Base-by-base conservation (phyloP, 768 basidiomycete genomes). In the Leccinum broughii region DNA sequence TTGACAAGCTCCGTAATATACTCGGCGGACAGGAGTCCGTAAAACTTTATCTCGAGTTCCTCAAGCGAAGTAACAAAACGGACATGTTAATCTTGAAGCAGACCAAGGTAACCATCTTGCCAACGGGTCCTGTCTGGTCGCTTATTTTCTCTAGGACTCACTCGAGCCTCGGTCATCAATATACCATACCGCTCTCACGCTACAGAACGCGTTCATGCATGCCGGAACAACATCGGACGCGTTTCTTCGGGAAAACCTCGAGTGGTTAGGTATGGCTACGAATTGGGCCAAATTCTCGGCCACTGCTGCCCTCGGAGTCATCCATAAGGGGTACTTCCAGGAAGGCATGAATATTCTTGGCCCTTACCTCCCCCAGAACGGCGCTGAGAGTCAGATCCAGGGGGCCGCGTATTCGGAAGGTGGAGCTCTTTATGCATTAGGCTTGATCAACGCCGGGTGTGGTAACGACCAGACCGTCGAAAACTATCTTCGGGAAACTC, bases 211-310 rank as follows among this genome's bases (percentile, higher is more conserved):
- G 2, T 98, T 95, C 74, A 95, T 96, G 87, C 89, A 97, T 70
- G 88, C 96, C n/a, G 97, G 97, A 51, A 99, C 97, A 3, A 94
- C 95, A 0, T 95, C 95, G 1, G 97, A 99, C 69, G 72, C 83
- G 26, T 99, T 98, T 78, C 80, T 99, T 20, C 87, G 95, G 13
- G 93, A 98, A 55, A 98, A 98, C 72, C 83, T 99, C 35, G 96
- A 98, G 71, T 99, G 95, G 95, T 85, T 99, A 4, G 92, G 86
- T 10, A 83, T 93, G 56, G 97, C 97, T 3, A 89, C 89, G 28
- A 98, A 99, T 72, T 99, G 97, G 97, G 92, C 94, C 30, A 99
- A 98, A 70, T 99, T 98, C 77, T 93, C 94, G 4, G 93, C 97
- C 6, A 98, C 97, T 13, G 95, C 97, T 20, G 95, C 92, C 9